Evolutionary conservation across 2,329 filamentous ascomycete genomes (phyloP), one percentile per base, ranked within the genome.

Genomic region (Penicillium capsulatum): DNA sequence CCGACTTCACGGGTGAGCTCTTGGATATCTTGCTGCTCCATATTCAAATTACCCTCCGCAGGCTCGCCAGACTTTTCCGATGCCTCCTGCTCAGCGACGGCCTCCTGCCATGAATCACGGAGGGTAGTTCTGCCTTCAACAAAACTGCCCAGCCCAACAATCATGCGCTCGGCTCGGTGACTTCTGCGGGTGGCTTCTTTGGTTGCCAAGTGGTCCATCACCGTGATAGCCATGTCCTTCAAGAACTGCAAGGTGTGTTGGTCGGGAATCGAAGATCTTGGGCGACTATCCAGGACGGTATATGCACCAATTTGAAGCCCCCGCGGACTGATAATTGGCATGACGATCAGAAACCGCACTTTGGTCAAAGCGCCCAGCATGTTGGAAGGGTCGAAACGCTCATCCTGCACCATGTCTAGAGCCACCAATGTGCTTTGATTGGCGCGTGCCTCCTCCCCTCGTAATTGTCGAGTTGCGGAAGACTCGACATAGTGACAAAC

Each of bases 161-260:
- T 72, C 63, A 81, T 80, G 14, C 73, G 68, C 40, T 77, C 75
- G 1, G 74, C 72, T 37, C 74, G 69, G 33, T 69, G 68, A 34
- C 74, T 73, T 38, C 78, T 72, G 7, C 71, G 67, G 3, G 71
- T 69, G 7, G 72, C 66, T 17, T 73, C 63, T 2, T 71, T 71
- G 63, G 69, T 73, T 47, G 78, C 74, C 7, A 84, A 55, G 38
- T 83, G 76, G 10, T 75, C 69, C 64, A 79, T 78, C 5, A 79
- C 64, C 1, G 75, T 75, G 4, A 66, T 62, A 0, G 73, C 68
- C 63, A 81, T 75, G 31, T 79, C 76, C 40, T 72, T 68, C 61
- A 83, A 65, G 44, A 80, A 80, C 9, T 67, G 63, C 3, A 83
- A 47, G 0, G 70, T 70, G 29, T 73, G 52, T 5, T 32, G 15